These are phyloP conservation scores for Plenodomus lindquistii DNA, from an alignment of 2,329 filamentous ascomycete species.

Conservation along the genomic window DNA sequence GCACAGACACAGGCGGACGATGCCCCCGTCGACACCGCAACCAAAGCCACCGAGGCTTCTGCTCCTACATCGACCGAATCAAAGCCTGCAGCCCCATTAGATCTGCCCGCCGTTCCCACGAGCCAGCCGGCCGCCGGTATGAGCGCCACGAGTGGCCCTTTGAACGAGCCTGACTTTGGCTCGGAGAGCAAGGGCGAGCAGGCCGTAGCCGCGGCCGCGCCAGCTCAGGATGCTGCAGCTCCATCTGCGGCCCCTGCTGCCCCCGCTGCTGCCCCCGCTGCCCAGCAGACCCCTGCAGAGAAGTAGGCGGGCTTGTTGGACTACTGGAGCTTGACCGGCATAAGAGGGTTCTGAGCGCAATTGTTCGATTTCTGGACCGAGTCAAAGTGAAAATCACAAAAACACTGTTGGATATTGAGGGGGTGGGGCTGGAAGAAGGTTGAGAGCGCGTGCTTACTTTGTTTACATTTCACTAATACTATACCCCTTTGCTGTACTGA, in stretches of 20 bases:
- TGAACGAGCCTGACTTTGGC: constrained; percentile 36
- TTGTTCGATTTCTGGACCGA: too few relatives aligned
- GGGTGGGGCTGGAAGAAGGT: not conserved
- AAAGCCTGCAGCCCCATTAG: constrained; percentile 18
- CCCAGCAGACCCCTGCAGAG: constrained; percentile 13
- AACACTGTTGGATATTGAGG: not conserved
- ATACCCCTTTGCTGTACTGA: constrained; percentile 37
- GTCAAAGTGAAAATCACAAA: not conserved
- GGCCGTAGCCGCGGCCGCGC: constrained; percentile 12
- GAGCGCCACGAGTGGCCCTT: constrained; percentile 46
- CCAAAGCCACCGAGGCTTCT: constrained; percentile 18
- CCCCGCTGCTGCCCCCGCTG: constrained; percentile 6
- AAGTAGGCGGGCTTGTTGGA: constrained; percentile 16
- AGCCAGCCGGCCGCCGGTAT: constrained; percentile 40
- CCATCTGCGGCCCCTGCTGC: constrained; percentile 15
- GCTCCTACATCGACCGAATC: not conserved
- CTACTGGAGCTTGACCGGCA: too few relatives aligned
- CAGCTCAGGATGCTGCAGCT: constrained; percentile 15
- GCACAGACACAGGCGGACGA: constrained; percentile 26
- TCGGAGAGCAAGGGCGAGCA: constrained; percentile 24
- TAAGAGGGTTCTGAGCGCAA: too few relatives aligned
- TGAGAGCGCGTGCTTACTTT: not conserved
- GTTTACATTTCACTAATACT: constrained; percentile 35
- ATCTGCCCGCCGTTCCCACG: constrained; percentile 28
- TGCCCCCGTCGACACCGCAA: constrained; percentile 12